Evolutionary conservation across 345 rosid species (phyloP).

Genomic region (Hevea brasiliensis): DNA sequence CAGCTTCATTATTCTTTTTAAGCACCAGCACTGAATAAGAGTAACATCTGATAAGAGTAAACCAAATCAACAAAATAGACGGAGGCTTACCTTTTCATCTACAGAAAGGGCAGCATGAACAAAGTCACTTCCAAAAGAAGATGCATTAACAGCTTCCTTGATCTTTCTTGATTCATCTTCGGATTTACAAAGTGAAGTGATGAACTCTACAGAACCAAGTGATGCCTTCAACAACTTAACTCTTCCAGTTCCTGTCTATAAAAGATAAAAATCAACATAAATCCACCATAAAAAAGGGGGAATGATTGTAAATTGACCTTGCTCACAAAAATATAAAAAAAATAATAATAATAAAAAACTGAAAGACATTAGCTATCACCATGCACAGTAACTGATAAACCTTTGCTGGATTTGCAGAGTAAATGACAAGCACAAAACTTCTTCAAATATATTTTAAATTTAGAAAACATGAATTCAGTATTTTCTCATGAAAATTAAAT

Average conservation of each 20-base stretch:
- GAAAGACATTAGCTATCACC: too few species aligned
- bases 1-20: too few species aligned
- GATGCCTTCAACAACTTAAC: constrained; percentile 65
- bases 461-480: neutral
- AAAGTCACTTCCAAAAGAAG: constrained; percentile 74
- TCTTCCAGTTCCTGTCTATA: constrained; percentile 61
- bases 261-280: constrained; percentile 20
- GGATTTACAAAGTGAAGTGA: constrained; percentile 72
- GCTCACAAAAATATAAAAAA: neutral
- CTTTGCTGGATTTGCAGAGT: neutral
- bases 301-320: constrained; percentile 19
- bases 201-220: constrained; percentile 92
- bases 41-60: too few species aligned
- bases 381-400: neutral
- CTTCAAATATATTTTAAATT: neutral
- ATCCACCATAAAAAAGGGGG: constrained; percentile 11
- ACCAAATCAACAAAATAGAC: neutral
- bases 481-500: neutral
- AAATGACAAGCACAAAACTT: neutral
- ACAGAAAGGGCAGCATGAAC: constrained; percentile 97
- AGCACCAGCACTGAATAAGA: too few species aligned
- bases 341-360: too few species aligned
- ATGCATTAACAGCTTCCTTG: constrained; percentile 74
- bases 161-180: constrained; percentile 73
- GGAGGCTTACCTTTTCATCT: constrained; percentile 66